Evolutionary conservation across 1,284 basidiomycete species (phyloP), one percentile per base, ranked within the genome.

Genomic region (Papiliotrema laurentii): DNA sequence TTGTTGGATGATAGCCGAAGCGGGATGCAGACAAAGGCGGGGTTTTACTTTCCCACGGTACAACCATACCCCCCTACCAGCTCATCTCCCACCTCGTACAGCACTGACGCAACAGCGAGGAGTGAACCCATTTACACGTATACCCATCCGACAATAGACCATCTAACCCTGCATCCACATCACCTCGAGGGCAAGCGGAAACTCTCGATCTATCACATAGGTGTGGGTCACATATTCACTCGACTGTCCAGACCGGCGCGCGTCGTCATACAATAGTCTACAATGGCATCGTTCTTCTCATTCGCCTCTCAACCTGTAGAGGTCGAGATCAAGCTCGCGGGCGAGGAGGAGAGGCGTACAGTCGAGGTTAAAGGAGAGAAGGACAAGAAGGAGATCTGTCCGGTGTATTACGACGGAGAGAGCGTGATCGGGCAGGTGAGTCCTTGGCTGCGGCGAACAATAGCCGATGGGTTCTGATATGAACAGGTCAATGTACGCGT

Each of bases 381-480:
- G 73, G 87, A 90, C 50, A 83, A 85, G 69, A 79, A 79, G 53
- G 79, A 87, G 40, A 83, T 86, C 52, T 91, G 87, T 76, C 92
- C 93, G 1, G 85, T 98, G 9, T 98, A 91, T 72, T 93, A 90
- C 67, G 94, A 98, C 68, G 93, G 92, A 13, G 96, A 98, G 69
- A 84, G 83, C 40, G 80, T 98, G 19, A 73, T 79, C 34, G 94
- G 96, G 4, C 84, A 87, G 79, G 92, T 92, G 63, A 64, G 83
- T 77, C 13, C 6, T 36, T 24, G 19, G 7, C 26, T 27, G 51
- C 36, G 24, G 5, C 27, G 7, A 14, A 31, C 28, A 30, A 14
- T 9, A n/a, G 43, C 30, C 11, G 43, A 11, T 13, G 11, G 19
- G 43, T n/a, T 27, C 16, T 31, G n/a, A n/a, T n/a, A n/a, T n/a